A percentile compares a stretch with the other conserved stretches of the same genome.
These are phyloP conservation scores for Ramaria rubella DNA, from an alignment of 768 basidiomycete species.

Conservation along the genomic window DNA sequence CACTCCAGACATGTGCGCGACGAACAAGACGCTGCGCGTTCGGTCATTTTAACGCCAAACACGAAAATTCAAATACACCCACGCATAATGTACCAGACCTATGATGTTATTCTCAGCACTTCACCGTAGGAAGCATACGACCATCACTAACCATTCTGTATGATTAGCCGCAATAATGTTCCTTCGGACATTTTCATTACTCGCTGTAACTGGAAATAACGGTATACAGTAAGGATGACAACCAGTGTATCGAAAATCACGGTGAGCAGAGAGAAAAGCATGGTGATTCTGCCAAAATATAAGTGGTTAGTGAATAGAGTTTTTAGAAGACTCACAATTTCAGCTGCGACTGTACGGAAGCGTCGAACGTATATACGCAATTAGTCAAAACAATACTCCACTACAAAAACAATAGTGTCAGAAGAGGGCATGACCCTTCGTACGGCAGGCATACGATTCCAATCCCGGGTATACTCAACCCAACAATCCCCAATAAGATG, in stretches of 20 bases:
- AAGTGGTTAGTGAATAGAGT: not conserved
- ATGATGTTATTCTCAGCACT: not conserved
- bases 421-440: not conserved
- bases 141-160: not conserved
- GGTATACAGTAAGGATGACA: not conserved
- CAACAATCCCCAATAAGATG: not conserved
- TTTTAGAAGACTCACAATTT: not conserved
- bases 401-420: not conserved
- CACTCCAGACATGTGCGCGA: not conserved
- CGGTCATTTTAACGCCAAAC: not conserved
- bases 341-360: not conserved
- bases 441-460: not conserved
- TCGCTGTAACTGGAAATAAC: not conserved
- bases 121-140: not conserved
- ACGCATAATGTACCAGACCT: not conserved
- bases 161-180: not conserved
- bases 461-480: not conserved
- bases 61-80: not conserved
- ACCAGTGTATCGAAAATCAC: not conserved
- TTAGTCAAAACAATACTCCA: not conserved
- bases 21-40: not conserved
- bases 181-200: not conserved
- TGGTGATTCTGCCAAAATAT: not conserved
- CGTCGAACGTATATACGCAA: not conserved
- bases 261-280: not conserved